Base-by-base conservation (phyloP, 2,329 filamentous ascomycete genomes). In the Ramichloridium luteum region DNA sequence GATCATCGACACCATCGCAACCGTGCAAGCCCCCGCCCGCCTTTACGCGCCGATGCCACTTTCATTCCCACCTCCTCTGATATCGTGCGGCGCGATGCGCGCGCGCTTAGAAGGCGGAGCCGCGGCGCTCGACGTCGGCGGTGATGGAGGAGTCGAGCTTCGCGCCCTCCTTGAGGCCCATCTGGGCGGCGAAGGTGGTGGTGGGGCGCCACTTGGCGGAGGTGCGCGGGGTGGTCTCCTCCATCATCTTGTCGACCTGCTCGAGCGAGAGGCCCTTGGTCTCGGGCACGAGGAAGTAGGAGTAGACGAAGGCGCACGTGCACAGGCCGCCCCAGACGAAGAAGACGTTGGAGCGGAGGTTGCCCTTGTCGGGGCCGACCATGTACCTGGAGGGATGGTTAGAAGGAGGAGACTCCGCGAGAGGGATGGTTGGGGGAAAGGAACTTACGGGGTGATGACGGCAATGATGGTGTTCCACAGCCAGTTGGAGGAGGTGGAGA, bases 401-500 rank as follows among this genome's bases (percentile, higher is more conserved):
- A 10, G 13, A 11, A 27, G 9, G 14, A 6, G 11, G 16, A 27
- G n/a, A 27, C 12, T 27, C 32, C 20, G 31, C 18, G 10, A 31
- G 28, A 28, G 35, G 27, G 56, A 56, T 67, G 60, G 57, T 76
- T 82, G 64, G 29, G 30, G 31, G 18, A 13, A 8, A 15, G 13
- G n/a, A 13, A 16, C 12, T 23, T 23, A 22, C 85, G 90, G 51
- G 27, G 48, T 45, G 39, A 50, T 50, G 39, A 49, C 43, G 29
- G 45, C 42, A 25, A 50, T 47, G 41, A 50, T 44, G 32, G 42
- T 47, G 43, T 53, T 53, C 82, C 82, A 90, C 41, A 90, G 70
- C 83, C 83, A 92, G 72, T 92, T 92, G 54, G 77, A 84, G 39
- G 84, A 80, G 6, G 85, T 92, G 25, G 83, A 86, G 27, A 93